These are phyloP conservation scores for Smithsoniella earleae DNA, from an alignment of 163 green algal genomes.

Conservation along the genomic window DNA sequence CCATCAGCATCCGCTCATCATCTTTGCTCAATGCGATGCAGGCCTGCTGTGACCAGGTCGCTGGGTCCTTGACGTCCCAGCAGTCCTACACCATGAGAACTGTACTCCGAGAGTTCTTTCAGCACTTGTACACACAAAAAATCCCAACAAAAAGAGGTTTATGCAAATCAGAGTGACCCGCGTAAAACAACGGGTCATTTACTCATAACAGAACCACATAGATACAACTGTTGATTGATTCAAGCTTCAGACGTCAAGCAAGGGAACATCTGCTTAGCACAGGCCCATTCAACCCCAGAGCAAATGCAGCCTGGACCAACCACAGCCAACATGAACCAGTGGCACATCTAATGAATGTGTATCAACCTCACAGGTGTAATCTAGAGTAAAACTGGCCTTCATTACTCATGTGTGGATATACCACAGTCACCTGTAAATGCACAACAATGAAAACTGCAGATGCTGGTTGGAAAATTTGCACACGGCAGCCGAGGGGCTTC, in stretches of 20 bases:
- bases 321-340: neutral
- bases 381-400: neutral
- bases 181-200: neutral
- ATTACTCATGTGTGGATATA: neutral
- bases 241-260: too few species aligned
- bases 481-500: neutral
- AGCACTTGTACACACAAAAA: neutral
- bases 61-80: too few species aligned
- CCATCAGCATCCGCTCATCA: conserved; percentile 1
- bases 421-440: neutral
- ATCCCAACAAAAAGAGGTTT: neutral
- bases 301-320: neutral
- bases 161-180: neutral
- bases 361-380: neutral
- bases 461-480: neutral
- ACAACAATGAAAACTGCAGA: neutral
- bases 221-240: too few species aligned
- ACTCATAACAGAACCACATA: neutral
- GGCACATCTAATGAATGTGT: neutral
- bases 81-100: too few species aligned
- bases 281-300: too few species aligned
- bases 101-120: too few species aligned
- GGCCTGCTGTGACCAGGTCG: neutral
- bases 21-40: neutral
- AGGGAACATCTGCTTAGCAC: too few species aligned